Base-by-base conservation (phyloP, 176 grass and related monocot genomes). In the Oryza meyeriana region DNA sequence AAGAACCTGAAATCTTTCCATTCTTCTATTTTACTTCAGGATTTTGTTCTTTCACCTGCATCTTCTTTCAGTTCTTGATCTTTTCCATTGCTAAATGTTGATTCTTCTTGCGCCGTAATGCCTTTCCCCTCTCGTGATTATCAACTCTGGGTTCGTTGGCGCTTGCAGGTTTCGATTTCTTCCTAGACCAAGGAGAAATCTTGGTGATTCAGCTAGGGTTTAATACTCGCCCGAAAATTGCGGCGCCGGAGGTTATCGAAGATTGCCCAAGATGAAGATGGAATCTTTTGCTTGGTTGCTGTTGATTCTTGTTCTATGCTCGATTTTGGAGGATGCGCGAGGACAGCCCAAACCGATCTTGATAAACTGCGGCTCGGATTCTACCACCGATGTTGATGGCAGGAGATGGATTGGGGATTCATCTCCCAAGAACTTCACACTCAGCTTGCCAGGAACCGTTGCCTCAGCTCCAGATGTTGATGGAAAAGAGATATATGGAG, bases 351-450 rank as follows among this genome's bases (percentile, higher is more conserved):
- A 14, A 6, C 73, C 87, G 8, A 44, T 88, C 45, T 89, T 95
- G 10, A 59, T 98, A 58, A 87, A 92, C 90, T 98, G 96, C 59
- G 96, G 89, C 45, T 88, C 85, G 44, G 76, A 74, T 80, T 83
- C 69, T 30, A 72, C 58, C 38, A 42, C 76, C 0, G 74, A 76
- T n/a, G 73, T 79, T 42, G 87, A 90, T 31, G 85, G 84, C 55
- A 75, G 90, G 83, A 91, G 39, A 40, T 95, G 96, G 93, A 45
- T 79, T 36, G 91, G 90, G 59, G 96, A 98, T 79, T 83, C 66
- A 35, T 64, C 4, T 47, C 75, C 78, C 67, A 34, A 0, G 42
- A 84, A 90, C 71, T 90, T 95, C 79, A 92, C 93, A 0, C 22
- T 95, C 69, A 98, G 81, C 55, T 83, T 27, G 42, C 55, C 84